Evolutionary conservation across 306 rosid genomes (phyloP), one percentile per base, ranked within the genome.

Genomic region (Senna tora): DNA sequence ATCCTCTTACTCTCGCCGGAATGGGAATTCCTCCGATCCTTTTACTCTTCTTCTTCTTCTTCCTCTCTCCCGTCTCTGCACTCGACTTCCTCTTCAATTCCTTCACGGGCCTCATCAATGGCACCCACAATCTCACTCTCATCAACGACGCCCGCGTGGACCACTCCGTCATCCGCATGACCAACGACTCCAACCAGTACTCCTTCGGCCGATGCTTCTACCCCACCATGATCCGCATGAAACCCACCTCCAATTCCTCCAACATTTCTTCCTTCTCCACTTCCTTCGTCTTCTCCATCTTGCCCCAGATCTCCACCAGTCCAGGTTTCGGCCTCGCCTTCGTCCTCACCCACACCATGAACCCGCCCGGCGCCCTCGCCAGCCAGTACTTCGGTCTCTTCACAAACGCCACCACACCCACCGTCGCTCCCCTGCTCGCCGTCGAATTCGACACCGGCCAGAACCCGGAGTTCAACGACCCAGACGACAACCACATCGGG

Each of bases 291-390:
- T 93, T 93, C 82, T 93, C 98, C 5, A 21, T 89, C 21, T 74
- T 91, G 38, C 92, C 96, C 0, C 54, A 84, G 6, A 84, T 80
- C 61, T 49, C 87, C 2, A 67, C 90, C 0, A 91, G 91, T 50
- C 97, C 98, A 0, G 97, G 97, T 0, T 91, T 91, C 64, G 98
- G 97, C 12, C 86, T 93, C 69, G 85, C 94, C 83, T 93, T 93
- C 54, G 75, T 87, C 2, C 89, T 93, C 25, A 80, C 92, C 43
- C 82, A 87, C 78, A 72, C 81, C 20, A 87, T 90, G n/a, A 82
- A 90, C 9, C 97, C 90, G 46, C 91, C 92, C 28, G 83, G 72
- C 7, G 94, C 93, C 0, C 39, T 93, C 53, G 88, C 97, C 9
- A 76, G 96, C 71, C 98, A 93, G 71, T 91, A 87, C 81, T 93